Base-by-base conservation (phyloP, 495 filamentous ascomycete genomes). In the Articulospora tetracladia region DNA sequence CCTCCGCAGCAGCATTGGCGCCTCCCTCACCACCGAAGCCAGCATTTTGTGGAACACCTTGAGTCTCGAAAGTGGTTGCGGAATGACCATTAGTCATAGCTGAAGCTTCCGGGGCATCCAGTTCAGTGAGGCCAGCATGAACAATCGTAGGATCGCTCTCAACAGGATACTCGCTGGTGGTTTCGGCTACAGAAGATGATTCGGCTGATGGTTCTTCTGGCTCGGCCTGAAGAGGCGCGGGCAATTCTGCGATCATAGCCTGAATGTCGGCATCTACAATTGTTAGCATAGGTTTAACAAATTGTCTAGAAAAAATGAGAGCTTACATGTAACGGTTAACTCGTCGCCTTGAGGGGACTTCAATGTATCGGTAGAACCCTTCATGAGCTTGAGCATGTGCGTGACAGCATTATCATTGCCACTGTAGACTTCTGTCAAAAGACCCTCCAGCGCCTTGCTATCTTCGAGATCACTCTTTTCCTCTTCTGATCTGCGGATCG, bases 381-480 rank as follows among this genome's bases (percentile, higher is more conserved):
- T 78, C 57, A 96, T 88, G 39, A 99, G 76, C 74, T 91, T 96
- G 63, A 91, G 70, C 78, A 96, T 93, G 13, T 90, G 83, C 34
- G 81, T 77, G 17, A 99, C 90, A 19, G 92, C 93, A 64, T 82
- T 80, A 51, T 88, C 81, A 63, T 92, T 88, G 28, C 95, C 95
- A 22, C 85, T 87, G 72, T 99, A 99, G 39, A 98, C 87, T 66
- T 90, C 79, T 53, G 93, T 85, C 44, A 99, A 79, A 26, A 94
- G 87, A 53, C 90, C 91, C 73, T 99, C 95, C 60, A 98, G 88
- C 46, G 92, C 94, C 73, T 83, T 83, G 67, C 83, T 90, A 73
- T 97, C 91, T 32, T 89, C 86, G 0, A 75, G 56, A 2, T 77
- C 70, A 20, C 85, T 79, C 65, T 88, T 82, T 48, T 83, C 82